Conservation (phyloP, 495 filamentous ascomycete species). For the Aspergillus carlsbadensis region DNA sequence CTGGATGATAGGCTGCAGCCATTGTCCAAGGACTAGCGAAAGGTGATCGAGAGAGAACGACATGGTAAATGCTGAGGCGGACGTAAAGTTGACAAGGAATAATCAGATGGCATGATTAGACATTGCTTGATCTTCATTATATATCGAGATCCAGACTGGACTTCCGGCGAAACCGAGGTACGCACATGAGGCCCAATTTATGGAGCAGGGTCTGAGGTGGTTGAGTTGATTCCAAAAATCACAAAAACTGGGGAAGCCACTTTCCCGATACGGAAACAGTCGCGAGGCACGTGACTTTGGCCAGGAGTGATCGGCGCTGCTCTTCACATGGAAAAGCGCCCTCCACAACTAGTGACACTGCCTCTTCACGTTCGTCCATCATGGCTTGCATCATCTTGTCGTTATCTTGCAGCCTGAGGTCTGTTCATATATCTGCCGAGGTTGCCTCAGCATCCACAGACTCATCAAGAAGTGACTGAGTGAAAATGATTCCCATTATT, state of each 20-base stretch:
- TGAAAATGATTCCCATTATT: conserved; percentile 24
- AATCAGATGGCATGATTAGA: neutral
- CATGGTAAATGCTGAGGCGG: conserved; percentile 17
- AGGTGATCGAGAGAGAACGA: conserved; percentile 17
- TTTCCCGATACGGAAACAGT: conserved; percentile 11
- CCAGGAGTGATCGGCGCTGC: neutral
- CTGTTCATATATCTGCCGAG: conserved; percentile 2
- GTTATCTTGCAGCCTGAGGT: neutral
- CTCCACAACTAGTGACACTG: too few relatives aligned
- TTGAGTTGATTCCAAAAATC: neutral
- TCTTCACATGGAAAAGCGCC: neutral
- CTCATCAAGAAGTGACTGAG: neutral
- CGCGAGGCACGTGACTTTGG: conserved; percentile 5
- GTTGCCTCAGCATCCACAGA: neutral
- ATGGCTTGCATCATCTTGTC: neutral
- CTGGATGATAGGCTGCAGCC: conserved; percentile 27
- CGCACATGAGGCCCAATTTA: conserved; percentile 4
- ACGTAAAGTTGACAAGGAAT: neutral
- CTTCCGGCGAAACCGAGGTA: conserved; percentile 7
- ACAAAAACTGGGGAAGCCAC: conserved; percentile 3
- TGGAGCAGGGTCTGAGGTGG: neutral
- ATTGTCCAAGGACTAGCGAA: conserved; percentile 29
- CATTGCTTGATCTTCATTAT: conserved; percentile 2
- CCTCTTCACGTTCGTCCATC: neutral
- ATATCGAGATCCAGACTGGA: neutral